Percentiles rank a stretch among this genome's conserved stretches.
phyloP scores from a whole-genome alignment of 345 rosid species.

The Salix caprea region DNA sequence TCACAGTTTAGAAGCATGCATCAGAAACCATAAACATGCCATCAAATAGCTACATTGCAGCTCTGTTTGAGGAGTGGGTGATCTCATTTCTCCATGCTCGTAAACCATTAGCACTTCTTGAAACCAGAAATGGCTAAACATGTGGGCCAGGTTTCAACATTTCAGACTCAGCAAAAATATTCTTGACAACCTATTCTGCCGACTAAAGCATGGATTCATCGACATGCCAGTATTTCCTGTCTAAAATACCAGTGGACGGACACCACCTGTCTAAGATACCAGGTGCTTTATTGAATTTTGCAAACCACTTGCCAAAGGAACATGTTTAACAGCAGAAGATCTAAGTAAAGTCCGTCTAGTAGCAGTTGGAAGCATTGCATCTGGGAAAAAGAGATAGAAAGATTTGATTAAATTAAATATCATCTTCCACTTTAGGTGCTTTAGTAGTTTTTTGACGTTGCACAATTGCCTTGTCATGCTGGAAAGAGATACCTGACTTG shows the following conservation, averaged over 20 bases:
- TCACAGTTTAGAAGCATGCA: neutral
- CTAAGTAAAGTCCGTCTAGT: neutral
- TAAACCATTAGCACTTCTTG: slow-evolving; percentile 58
- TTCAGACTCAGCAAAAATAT: slow-evolving; percentile 48
- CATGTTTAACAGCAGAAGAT: neutral
- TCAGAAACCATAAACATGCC: neutral
- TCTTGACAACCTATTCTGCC: slow-evolving; percentile 43
- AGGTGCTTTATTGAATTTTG: no score
- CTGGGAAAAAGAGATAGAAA: neutral
- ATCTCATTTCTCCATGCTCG: slow-evolving; percentile 57
- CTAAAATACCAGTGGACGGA: neutral
- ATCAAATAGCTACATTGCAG: slow-evolving; percentile 36
- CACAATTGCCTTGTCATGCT: neutral
- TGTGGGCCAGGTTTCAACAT: slow-evolving; percentile 43
- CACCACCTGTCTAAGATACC: neutral
- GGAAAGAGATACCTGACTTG: neutral
- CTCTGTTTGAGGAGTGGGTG: slow-evolving; percentile 68
- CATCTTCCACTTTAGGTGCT: neutral
- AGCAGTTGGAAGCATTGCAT: neutral
- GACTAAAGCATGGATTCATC: neutral
- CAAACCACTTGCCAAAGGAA: neutral
- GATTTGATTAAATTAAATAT: neutral
- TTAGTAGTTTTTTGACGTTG: neutral
- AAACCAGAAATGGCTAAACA: slow-evolving; percentile 68
- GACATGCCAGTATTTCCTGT: neutral